Evolutionary conservation across 805 yeast species (phyloP), one percentile per base, ranked within the genome.

Genomic region (Scheffersomyces amazonensis): DNA sequence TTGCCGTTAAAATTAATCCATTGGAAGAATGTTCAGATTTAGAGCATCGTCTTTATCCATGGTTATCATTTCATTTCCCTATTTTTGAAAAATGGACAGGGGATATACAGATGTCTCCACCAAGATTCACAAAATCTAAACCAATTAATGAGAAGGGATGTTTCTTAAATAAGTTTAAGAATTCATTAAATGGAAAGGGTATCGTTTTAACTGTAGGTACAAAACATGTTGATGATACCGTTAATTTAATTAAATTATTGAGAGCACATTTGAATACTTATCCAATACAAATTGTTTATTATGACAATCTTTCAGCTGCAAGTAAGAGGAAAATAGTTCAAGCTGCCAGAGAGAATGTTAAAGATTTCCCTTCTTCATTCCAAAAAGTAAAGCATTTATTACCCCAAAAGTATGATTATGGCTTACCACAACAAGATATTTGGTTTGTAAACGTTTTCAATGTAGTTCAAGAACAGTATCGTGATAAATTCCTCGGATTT

Each of bases 81-180:
- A 50, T 49, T n/a, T 70, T 56, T 46, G 60, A 52, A 36, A 50
- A 74, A 43, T 70, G 73, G 73, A 58, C 60, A 37, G 62, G 67
- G 5, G 64, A 58, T 42, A 20, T 51, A 48, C 19, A 42, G 51
- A 39, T 24, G 5, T 5, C 8, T 10, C 28, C 28, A 8, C 28
- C 28, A 10, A 24, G 13, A 8, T 24, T 24, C n/a, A 6, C 8
- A 24, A 24, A 24, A 5, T 10, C 28, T 9, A 24, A 24, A 8
- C 13, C 12, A 20, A 30, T 15, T 20, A 16, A n/a, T 15, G 13
- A 24, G 5, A 24, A 8, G 28, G n/a, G 13, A 4, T 56, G 65
- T 36, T 53, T 64, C 41, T 41, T 65, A 29, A 48, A 53, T 32
- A 48, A 48, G 34, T 64, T 58, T 46, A 58, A 59, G 37, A 50